Evolutionary conservation across 2,329 filamentous ascomycete genomes (phyloP).

Genomic region (Xylariaceae sp.): DNA sequence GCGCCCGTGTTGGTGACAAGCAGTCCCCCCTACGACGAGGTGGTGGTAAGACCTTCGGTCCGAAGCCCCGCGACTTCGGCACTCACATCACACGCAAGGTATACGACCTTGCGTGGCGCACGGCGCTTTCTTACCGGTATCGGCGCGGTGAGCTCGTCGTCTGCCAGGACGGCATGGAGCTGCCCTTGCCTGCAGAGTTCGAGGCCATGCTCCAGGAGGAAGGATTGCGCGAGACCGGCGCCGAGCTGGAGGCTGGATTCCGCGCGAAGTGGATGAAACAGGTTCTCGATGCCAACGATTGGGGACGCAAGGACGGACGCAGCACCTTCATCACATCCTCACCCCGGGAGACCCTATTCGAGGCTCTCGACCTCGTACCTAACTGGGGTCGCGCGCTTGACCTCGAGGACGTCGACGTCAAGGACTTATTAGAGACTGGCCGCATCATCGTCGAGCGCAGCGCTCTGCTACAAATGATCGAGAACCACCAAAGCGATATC

Average conservation of each 20-base stretch:
- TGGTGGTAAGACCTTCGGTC: constrained; percentile 86
- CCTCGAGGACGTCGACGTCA: constrained; percentile 83
- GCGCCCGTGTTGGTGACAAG: constrained; percentile 71
- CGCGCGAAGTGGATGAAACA: constrained; percentile 58
- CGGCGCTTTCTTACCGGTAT: constrained; percentile 87
- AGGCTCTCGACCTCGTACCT: constrained; percentile 58
- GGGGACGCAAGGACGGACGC: constrained; percentile 62
- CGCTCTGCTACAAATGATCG: constrained; percentile 71
- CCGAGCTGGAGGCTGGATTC: constrained; percentile 51
- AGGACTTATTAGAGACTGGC: constrained; percentile 81
- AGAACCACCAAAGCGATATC: constrained; percentile 65
- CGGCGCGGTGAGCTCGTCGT: constrained; percentile 80
- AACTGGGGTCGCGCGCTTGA: constrained; percentile 65
- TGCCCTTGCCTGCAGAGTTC: constrained; percentile 52
- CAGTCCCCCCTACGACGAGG: constrained; percentile 79
- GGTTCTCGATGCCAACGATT: constrained; percentile 65
- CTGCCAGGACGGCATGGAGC: constrained; percentile 70
- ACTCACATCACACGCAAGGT: constrained; percentile 80
- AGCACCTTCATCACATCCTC: constrained; percentile 69
- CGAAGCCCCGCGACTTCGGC: constrained; percentile 83
- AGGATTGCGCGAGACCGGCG: constrained; percentile 34
- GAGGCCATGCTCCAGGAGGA: constrained; percentile 35
- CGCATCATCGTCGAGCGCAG: constrained; percentile 80
- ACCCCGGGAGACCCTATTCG: constrained; percentile 57
- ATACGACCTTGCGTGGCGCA: constrained; percentile 94